Conservation (phyloP, 208 protist genomes). For the Acanthamoeba lenticulata region DNA sequence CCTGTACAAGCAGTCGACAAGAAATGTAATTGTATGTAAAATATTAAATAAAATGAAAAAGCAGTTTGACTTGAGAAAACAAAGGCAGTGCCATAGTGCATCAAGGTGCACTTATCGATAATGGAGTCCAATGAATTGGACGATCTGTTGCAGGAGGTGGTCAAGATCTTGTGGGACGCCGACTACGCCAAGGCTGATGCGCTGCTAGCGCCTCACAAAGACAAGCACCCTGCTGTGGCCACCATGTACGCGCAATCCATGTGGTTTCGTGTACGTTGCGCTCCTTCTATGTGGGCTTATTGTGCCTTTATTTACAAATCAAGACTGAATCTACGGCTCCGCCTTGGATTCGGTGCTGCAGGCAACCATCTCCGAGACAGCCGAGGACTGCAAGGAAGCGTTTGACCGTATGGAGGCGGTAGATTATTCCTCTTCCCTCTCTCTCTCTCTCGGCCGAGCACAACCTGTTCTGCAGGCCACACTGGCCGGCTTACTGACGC, state of each 20-base stretch:
- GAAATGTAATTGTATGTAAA: no score
- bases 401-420: neutral
- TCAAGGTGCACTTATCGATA: no score
- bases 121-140: neutral
- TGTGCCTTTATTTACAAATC: neutral
- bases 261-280: neutral
- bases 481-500: no score
- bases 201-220: neutral
- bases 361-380: neutral
- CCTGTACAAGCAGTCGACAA: no score
- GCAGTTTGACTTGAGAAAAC: no score
- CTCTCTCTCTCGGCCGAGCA: neutral
- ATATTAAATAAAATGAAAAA: no score
- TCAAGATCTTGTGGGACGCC: neutral
- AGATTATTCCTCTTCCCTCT: neutral
- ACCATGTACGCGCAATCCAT: constrained; percentile 32
- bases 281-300: neutral
- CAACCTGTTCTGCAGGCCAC: no score
- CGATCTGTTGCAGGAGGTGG: neutral
- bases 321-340: neutral
- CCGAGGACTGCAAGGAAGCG: neutral
- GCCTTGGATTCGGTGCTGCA: neutral
- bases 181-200: neutral
- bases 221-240: neutral
- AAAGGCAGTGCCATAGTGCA: no score